Conservation (phyloP, 768 basidiomycete genomes). For the Tricholoma flavovirens region DNA sequence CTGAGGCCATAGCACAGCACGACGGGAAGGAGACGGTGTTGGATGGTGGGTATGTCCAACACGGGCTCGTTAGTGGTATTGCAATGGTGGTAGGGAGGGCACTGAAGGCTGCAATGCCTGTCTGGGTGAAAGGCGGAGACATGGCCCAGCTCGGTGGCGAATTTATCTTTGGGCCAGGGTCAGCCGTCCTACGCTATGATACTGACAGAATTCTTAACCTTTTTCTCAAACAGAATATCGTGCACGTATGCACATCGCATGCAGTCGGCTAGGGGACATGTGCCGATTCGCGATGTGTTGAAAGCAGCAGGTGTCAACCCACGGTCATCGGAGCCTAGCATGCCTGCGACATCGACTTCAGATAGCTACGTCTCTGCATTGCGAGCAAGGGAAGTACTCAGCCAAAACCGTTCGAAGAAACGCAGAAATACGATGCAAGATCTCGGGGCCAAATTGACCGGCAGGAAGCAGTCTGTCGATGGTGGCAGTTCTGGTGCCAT, state of each 20-base stretch:
- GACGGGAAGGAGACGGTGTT: neutral
- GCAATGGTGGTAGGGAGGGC: conserved; percentile 71
- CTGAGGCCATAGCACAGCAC: neutral
- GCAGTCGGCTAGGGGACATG: conserved; percentile 69
- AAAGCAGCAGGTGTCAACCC: conserved; percentile 41
- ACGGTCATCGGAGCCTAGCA: neutral
- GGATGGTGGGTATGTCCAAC: conserved; percentile 53
- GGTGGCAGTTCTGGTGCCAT: neutral
- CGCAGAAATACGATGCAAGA: neutral
- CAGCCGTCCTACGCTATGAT: conserved; percentile 10
- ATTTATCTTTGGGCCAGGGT: conserved; percentile 55
- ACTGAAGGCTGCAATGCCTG: conserved; percentile 69
- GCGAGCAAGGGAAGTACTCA: neutral
- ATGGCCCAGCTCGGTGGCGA: conserved; percentile 83
- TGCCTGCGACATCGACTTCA: neutral
- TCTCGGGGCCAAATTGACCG: neutral
- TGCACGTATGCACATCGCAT: conserved; percentile 83
- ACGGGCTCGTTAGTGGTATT: conserved; percentile 59
- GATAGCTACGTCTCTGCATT: neutral
- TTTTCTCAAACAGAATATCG: conserved; percentile 41
- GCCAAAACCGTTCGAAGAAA: neutral
- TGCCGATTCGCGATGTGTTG: conserved; percentile 65
- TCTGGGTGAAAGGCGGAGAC: conserved; percentile 78
- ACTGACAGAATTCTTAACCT: neutral
- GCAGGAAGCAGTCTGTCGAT: neutral